Percentiles rank a stretch among this genome's conserved stretches.
Evolutionary conservation across 73 alveolate species (phyloP).

Genomic region (Tetrahymena borealis): DNA sequence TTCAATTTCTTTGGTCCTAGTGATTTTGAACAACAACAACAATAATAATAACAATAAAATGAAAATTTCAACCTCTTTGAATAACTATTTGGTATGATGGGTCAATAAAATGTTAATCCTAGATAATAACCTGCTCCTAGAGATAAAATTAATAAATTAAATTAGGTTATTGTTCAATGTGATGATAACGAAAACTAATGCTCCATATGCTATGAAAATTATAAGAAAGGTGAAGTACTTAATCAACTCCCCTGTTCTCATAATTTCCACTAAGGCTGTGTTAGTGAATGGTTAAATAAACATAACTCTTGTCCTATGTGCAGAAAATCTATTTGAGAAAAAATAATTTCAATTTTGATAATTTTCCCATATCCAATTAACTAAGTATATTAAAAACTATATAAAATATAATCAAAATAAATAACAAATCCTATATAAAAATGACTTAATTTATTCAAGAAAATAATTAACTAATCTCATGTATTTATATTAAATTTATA

Average conservation of each 20-base stretch:
- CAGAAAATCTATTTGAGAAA: conserved; percentile 21
- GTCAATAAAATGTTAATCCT: not conserved
- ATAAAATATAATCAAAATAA: too few species aligned
- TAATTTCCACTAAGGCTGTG: conserved; percentile 52
- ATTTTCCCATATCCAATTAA: too few species aligned
- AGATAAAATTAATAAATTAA: not conserved
- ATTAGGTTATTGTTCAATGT: not conserved
- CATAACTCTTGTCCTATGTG: conserved; percentile 86
- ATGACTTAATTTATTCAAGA: too few species aligned
- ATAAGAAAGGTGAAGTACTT: conserved; percentile 21
- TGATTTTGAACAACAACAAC: too few species aligned
- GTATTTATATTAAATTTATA: too few species aligned
- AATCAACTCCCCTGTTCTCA: conserved; percentile 51
- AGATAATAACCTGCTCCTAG: not conserved
- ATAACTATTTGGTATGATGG: not conserved
- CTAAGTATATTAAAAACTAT: too few species aligned
- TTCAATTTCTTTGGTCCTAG: too few species aligned
- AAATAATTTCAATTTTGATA: too few species aligned
- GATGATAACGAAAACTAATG: conserved; percentile 12
- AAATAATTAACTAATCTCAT: too few species aligned
- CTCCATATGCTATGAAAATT: conserved; percentile 46
- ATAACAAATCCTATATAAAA: too few species aligned
- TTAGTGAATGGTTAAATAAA: conserved; percentile 67
- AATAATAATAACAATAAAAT: not conserved
- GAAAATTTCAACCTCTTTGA: not conserved